Conservation (phyloP, 2,329 filamentous ascomycete species). For the Epichloe aotearoae region DNA sequence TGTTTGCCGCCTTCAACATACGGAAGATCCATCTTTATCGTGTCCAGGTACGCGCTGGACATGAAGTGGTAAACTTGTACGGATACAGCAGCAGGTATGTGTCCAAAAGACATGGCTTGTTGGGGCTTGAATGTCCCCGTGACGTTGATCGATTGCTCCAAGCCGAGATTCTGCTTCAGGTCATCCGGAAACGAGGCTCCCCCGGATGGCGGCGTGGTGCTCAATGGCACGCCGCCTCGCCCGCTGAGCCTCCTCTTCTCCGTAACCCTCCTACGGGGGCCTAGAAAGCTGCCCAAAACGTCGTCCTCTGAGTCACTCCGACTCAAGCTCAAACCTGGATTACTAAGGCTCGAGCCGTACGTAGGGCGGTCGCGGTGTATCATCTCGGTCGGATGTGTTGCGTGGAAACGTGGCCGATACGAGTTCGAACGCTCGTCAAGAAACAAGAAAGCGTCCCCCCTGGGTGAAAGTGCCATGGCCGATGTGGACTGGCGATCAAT, state of each 20-base stretch:
- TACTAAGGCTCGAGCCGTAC: slow-evolving; percentile 35
- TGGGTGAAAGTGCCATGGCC: slow-evolving; percentile 45
- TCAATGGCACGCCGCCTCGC: slow-evolving; percentile 31
- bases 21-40: slow-evolving; percentile 36
- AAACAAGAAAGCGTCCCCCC: slow-evolving; percentile 44
- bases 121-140: slow-evolving; percentile 45
- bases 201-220: slow-evolving; percentile 40
- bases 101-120: slow-evolving; percentile 50
- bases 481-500: slow-evolving; percentile 51
- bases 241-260: slow-evolving; percentile 30
- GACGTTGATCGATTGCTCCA: slow-evolving; percentile 45
- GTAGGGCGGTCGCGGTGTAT: slow-evolving; percentile 26
- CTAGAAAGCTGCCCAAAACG: slow-evolving; percentile 45
- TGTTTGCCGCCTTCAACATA: slow-evolving; percentile 20
- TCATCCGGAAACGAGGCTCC: slow-evolving; percentile 17
- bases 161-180: slow-evolving; percentile 30
- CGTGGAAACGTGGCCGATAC: slow-evolving; percentile 27
- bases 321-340: slow-evolving; percentile 40
- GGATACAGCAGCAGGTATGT: slow-evolving; percentile 37
- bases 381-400: slow-evolving; percentile 20
- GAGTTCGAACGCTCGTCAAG: slow-evolving; percentile 42
- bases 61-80: slow-evolving; percentile 42
- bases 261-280: slow-evolving; percentile 26
- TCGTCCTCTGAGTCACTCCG: slow-evolving; percentile 55
- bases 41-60: slow-evolving; percentile 41